These are phyloP conservation scores for Termitomyces sp. DNA, from an alignment of 768 basidiomycete genomes.

Conservation along the genomic window DNA sequence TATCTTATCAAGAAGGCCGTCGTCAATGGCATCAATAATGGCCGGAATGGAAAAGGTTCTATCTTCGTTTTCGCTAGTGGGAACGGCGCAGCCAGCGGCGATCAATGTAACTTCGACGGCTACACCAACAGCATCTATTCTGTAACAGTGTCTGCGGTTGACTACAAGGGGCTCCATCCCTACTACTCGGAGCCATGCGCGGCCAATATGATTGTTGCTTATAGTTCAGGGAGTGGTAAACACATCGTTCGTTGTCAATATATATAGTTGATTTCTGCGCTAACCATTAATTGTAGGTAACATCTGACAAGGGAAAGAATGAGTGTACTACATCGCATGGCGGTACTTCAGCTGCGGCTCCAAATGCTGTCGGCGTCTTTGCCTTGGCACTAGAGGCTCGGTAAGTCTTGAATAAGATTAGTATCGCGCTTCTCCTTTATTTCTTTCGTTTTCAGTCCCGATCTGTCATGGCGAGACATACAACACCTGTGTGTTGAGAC, in stretches of 20 bases:
- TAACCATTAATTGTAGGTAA: conserved; percentile 51
- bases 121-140: conserved; percentile 98
- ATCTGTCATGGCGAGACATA: conserved; percentile 94
- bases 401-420: conserved; percentile 33
- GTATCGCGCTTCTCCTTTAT: not conserved
- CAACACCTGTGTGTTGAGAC: conserved; percentile 84
- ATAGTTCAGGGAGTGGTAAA: conserved; percentile 90
- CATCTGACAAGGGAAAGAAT: conserved; percentile 87
- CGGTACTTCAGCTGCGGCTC: conserved; percentile 96
- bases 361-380: conserved; percentile 91
- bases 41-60: conserved; percentile 84
- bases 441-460: conserved; percentile 51
- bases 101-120: conserved; percentile 99
- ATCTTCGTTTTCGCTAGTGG: conserved; percentile 97
- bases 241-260: conserved; percentile 65
- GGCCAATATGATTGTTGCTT: conserved; percentile 94
- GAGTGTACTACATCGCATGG: conserved; percentile 81
- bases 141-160: conserved; percentile 93
- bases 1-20: conserved; percentile 92
- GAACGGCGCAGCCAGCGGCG: conserved; percentile 85
- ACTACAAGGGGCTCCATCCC: conserved; percentile 89
- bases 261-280: conserved; percentile 9
- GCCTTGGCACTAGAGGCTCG: conserved; percentile 85
- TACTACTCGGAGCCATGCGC: conserved; percentile 98
- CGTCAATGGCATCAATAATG: conserved; percentile 88